Evolutionary conservation across 73 alveolate genomes (phyloP), one percentile per base, ranked within the genome.

Genomic region (Paramecium biaurelia): DNA sequence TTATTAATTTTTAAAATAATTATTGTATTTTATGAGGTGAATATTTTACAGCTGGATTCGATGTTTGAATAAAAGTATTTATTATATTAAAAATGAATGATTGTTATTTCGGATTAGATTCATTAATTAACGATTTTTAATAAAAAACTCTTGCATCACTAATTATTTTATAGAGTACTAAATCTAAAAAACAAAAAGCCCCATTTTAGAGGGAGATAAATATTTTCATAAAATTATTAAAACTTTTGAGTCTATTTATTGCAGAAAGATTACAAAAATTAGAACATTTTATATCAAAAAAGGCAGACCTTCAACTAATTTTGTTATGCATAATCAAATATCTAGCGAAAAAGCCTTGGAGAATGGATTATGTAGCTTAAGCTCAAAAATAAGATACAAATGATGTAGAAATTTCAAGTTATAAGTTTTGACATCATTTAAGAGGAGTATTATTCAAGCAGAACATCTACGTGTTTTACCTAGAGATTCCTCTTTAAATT

Each of bases 201-300:
- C 89, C 1, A 42, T 76, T 7, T 42, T 76, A 42, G 89, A 42
- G 28, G 70, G 38, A 0, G 89, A 76, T 9, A 35, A 76, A 38
- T 76, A 76, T 42, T 76, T 76, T 24, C 34, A 74, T 5, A 76
- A 76, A 21, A 11, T 76, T 72, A 76, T 76, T 41, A 76, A 76
- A 45, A 35, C 38, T 14, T 18, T 76, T 21, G 89, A 76, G 26
- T 76, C 14, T 28, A 41, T 28, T 76, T 76, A 76, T 76, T 76
- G 74, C 23, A 38, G 89, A n/a, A 45, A 76, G 89, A 76, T 76
- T 76, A 42, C 32, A 76, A 23, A 76, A 76, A 42, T 76, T 76
- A 20, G 89, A 76, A 10, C 41, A 76, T 38, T 76, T 76, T 45
- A 38, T 76, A 7, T 23, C 38, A 28, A 35, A 76, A 21, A 38